Base-by-base conservation (phyloP, 2,329 filamentous ascomycete genomes). In the Calonectria multiphialidica region DNA sequence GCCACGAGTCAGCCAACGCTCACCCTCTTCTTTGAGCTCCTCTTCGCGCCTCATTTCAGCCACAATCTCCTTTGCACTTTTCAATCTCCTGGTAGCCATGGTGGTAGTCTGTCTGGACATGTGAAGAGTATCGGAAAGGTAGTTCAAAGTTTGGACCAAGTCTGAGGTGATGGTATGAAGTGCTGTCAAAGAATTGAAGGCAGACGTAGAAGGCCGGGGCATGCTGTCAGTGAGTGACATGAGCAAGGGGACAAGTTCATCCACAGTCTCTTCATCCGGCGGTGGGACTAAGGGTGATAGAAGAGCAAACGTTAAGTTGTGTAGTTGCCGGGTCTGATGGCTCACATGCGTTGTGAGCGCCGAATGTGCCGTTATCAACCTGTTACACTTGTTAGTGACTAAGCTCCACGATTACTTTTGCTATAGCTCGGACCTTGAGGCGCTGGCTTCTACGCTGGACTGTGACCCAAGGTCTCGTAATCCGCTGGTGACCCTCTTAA, bases 71-170 rank as follows among this genome's bases (percentile, higher is more conserved):
- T 93, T 94, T 8, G 95, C 95, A 42, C 92, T 94, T 77, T 93
- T 93, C 64, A 99, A 86, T 53, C 95, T 90, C 68, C 97, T 89
- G 2, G 93, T 92, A 2, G 96, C 97, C 12, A 93, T 93, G 3
- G 92, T 93, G 0, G 95, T 97, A 1, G 94, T 94, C 83, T 98
- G 96, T 15, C 95, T 92, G 37, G 94, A 95, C 93, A 98, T 98
- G 83, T 98, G 96, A 40, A 99, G 88, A 4, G 95, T 96, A 82
- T 99, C 97, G 8, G 94, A 95, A 5, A 99, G 88, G 76, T 95
- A 93, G 77, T 95, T 95, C 57, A 99, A 90, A 8, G 95, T 94
- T 79, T 95, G 90, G 10, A 96, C 90, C 33, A 96, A 86, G 73
- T 95, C 93, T 30, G 90, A 87, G 0, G 94, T 96, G 74, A 94